These are phyloP conservation scores for Auxenochlorella pyrenoidosa DNA, from an alignment of 139 green algal genomes.

Conservation along the genomic window DNA sequence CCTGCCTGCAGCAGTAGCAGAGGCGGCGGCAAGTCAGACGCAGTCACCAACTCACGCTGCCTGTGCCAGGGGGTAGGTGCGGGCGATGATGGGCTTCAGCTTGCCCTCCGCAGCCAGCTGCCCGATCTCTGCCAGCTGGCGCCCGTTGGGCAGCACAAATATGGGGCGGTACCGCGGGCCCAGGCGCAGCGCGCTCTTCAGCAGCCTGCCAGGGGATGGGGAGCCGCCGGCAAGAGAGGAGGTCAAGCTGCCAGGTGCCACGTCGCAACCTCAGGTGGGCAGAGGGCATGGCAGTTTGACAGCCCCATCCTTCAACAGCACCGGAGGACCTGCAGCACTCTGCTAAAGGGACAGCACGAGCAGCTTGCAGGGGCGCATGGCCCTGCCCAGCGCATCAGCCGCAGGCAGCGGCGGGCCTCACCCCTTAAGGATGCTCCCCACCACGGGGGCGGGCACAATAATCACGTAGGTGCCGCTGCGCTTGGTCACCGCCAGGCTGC, in stretches of 20 bases:
- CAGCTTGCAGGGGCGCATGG: too few species aligned
- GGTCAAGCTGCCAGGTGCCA: background rate
- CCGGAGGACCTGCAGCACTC: too few species aligned
- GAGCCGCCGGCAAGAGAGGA: background rate
- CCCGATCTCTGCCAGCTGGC: constrained; percentile 30
- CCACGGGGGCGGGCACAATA: background rate
- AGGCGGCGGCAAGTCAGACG: background rate
- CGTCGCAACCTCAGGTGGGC: background rate
- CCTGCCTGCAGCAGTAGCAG: too few species aligned
- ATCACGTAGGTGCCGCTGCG: background rate
- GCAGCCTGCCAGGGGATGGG: background rate
- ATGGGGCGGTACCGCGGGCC: constrained; percentile 8
- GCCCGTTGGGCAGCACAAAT: constrained; percentile 22
- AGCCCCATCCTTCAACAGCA: too few species aligned
- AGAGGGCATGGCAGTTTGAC: too few species aligned
- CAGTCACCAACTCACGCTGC: constrained; percentile 25
- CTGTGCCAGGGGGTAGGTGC: constrained; percentile 42
- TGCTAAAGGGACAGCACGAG: too few species aligned
- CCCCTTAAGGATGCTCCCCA: background rate
- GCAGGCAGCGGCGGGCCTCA: too few species aligned
- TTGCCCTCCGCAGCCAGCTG: constrained; percentile 38
- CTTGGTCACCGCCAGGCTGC: constrained; percentile 16
- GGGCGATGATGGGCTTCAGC: constrained; percentile 35
- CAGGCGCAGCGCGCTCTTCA: constrained; percentile 10
- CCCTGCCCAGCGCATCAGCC: too few species aligned